These are phyloP conservation scores for Yamadazyma kitorensis DNA, from an alignment of 805 yeast genomes.

Conservation along the genomic window DNA sequence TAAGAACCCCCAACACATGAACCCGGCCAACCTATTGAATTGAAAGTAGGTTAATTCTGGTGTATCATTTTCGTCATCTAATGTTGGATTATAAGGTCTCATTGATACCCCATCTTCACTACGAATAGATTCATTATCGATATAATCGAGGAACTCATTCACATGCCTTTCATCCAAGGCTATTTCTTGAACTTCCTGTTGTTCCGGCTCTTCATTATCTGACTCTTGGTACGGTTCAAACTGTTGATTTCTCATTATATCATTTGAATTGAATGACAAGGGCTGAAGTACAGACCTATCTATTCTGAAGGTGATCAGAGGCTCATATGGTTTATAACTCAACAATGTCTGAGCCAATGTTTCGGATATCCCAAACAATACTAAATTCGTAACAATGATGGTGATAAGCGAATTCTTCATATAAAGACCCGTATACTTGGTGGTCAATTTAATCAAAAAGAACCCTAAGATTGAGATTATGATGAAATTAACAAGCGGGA, in stretches of 20 bases:
- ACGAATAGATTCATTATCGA: slow-evolving; percentile 24
- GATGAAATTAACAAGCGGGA: slow-evolving; percentile 57
- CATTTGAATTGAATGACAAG: slow-evolving; percentile 20
- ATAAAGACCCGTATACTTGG: slow-evolving; percentile 60
- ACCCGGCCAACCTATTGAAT: slow-evolving; percentile 70
- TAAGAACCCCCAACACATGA: slow-evolving; percentile 82
- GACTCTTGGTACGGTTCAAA: slow-evolving; percentile 3
- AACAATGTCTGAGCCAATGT: slow-evolving; percentile 76
- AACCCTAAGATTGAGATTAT: slow-evolving; percentile 49
- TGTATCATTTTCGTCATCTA: slow-evolving; percentile 5
- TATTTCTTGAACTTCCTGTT: slow-evolving; percentile 19
- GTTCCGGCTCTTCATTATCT: slow-evolving; percentile 9
- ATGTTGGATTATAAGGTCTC: slow-evolving; percentile 9
- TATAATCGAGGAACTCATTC: slow-evolving; percentile 29
- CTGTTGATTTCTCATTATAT: slow-evolving; percentile 2
- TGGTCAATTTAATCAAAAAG: slow-evolving; percentile 51
- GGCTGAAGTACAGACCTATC: slow-evolving; percentile 3
- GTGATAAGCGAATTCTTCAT: slow-evolving; percentile 67
- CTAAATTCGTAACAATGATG: slow-evolving; percentile 73
- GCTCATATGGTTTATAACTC: slow-evolving; percentile 21
- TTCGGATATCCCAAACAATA: slow-evolving; percentile 88
- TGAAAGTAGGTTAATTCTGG: slow-evolving; percentile 46
- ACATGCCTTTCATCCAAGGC: no score
- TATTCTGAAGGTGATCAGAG: slow-evolving; percentile 9
- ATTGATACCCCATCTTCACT: slow-evolving; percentile 7